Evolutionary conservation across 148 eudicot species (phyloP).

Genomic region (Arctostaphylos glauca): DNA sequence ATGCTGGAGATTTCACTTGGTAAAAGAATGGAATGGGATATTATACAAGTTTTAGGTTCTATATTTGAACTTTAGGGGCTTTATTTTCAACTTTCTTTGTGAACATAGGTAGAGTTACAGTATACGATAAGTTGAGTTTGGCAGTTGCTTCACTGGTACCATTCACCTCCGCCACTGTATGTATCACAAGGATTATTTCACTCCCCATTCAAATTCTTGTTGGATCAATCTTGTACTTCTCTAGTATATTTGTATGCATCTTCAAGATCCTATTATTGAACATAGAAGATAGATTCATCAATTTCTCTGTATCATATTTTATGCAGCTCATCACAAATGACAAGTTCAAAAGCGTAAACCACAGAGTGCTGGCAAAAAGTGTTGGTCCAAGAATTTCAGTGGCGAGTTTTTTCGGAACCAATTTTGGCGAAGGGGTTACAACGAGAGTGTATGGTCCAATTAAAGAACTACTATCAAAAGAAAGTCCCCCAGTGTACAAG

Average conservation of each 20-base stretch:
- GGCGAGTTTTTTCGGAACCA: constrained; percentile 36
- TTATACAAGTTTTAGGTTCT: not conserved
- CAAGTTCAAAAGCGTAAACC: constrained; percentile 50
- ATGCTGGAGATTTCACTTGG: not conserved
- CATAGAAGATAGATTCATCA: not conserved
- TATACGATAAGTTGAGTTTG: too few relatives aligned
- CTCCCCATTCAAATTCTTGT: too few relatives aligned
- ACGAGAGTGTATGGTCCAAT: constrained; percentile 30
- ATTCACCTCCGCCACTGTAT: not conserved
- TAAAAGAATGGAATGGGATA: not conserved
- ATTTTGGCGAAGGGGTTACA: not conserved
- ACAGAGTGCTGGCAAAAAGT: constrained; percentile 38
- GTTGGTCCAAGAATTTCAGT: constrained; percentile 50
- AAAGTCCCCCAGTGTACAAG: constrained; percentile 21
- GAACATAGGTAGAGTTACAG: not conserved
- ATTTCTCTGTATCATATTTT: not conserved
- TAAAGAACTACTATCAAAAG: constrained; percentile 22
- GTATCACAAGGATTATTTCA: not conserved
- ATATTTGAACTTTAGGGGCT: not conserved
- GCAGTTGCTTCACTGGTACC: too few relatives aligned
- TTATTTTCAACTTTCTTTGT: not conserved
- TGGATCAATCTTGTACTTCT: too few relatives aligned
- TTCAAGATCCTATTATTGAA: not conserved
- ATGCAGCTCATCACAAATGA: constrained; percentile 52
- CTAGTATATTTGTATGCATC: too few relatives aligned